These are phyloP conservation scores for Naumovozyma dairenensis DNA, from an alignment of 805 yeast species.

Conservation along the genomic window DNA sequence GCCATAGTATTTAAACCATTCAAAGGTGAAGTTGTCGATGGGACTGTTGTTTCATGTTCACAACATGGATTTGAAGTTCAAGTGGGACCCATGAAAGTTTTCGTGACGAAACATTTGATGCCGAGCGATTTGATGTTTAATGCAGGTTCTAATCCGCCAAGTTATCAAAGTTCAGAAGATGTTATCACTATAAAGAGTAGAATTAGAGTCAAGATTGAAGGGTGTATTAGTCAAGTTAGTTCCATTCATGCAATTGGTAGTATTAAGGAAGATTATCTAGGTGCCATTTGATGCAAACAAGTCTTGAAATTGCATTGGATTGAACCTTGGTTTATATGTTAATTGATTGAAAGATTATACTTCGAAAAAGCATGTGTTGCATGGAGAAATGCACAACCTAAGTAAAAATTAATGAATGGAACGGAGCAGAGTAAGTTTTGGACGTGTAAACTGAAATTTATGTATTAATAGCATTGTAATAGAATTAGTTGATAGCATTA, in stretches of 20 bases:
- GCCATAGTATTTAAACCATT: constrained; percentile 98
- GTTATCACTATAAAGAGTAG: constrained; percentile 89
- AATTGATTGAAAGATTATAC: no score
- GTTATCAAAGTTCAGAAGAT: constrained; percentile 91
- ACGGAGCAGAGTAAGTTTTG: no score
- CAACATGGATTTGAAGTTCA: constrained; percentile 96
- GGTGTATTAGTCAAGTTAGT: constrained; percentile 95
- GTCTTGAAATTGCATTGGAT: no score
- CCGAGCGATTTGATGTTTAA: constrained; percentile 90
- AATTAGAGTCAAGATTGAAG: constrained; percentile 90
- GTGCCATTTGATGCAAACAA: constrained; percentile 41
- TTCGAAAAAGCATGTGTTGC: no score
- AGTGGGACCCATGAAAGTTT: constrained; percentile 93
- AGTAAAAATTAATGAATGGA: no score
- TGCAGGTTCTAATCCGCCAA: constrained; percentile 97
- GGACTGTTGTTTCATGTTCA: constrained; percentile 85
- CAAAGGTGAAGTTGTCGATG: constrained; percentile 98
- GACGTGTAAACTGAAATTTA: no score
- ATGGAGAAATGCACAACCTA: no score
- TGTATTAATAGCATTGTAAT: no score
- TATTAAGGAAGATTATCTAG: constrained; percentile 94
- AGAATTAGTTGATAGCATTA: no score
- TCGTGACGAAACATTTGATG: constrained; percentile 87
- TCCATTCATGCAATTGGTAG: constrained; percentile 96
- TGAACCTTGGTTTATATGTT: no score